These are phyloP conservation scores for Boletellus ananas DNA, from an alignment of 768 basidiomycete species.

Conservation along the genomic window DNA sequence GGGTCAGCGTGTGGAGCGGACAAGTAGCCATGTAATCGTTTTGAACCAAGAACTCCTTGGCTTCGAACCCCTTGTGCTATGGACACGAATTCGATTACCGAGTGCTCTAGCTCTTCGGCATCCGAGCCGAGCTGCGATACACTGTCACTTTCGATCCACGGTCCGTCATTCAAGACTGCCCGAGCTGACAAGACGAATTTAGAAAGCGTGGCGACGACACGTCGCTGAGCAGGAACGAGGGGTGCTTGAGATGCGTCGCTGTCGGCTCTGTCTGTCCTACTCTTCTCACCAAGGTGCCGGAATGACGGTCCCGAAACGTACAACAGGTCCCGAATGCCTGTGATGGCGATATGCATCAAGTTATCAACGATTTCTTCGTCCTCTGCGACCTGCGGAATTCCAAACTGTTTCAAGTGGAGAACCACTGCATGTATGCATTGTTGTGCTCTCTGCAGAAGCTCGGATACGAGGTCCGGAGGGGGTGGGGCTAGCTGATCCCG, in stretches of 20 bases:
- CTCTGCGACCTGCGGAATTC: slow-evolving; percentile 42
- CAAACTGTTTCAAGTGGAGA: slow-evolving; percentile 51
- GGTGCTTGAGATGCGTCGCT: slow-evolving; percentile 47
- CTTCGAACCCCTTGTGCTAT: slow-evolving; percentile 49
- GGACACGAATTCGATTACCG: slow-evolving; percentile 60
- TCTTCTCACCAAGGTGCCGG: slow-evolving; percentile 50
- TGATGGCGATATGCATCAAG: slow-evolving; percentile 56
- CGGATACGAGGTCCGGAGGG: slow-evolving; percentile 52
- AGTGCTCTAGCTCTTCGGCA: slow-evolving; percentile 68
- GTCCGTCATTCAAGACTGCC: slow-evolving; percentile 55
- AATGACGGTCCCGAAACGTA: slow-evolving; percentile 58
- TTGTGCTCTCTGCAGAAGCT: slow-evolving; percentile 55
- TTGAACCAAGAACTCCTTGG: slow-evolving; percentile 27
- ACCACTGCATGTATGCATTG: slow-evolving; percentile 59
- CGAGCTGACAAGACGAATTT: slow-evolving; percentile 84
- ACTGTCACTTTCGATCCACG: slow-evolving; percentile 21
- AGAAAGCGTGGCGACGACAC: slow-evolving; percentile 82
- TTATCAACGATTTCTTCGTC: slow-evolving; percentile 58
- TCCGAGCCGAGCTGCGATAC: slow-evolving; percentile 59
- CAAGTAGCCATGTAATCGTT: slow-evolving; percentile 37
- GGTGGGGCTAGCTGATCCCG: slow-evolving; percentile 52
- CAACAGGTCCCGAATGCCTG: slow-evolving; percentile 66
- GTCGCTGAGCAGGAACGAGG: slow-evolving; percentile 73
- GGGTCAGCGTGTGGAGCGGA: slow-evolving; percentile 36
- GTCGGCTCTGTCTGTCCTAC: slow-evolving; percentile 22